These are phyloP conservation scores for Fusarium graminum DNA, from an alignment of 2,329 filamentous ascomycete genomes.

Conservation along the genomic window DNA sequence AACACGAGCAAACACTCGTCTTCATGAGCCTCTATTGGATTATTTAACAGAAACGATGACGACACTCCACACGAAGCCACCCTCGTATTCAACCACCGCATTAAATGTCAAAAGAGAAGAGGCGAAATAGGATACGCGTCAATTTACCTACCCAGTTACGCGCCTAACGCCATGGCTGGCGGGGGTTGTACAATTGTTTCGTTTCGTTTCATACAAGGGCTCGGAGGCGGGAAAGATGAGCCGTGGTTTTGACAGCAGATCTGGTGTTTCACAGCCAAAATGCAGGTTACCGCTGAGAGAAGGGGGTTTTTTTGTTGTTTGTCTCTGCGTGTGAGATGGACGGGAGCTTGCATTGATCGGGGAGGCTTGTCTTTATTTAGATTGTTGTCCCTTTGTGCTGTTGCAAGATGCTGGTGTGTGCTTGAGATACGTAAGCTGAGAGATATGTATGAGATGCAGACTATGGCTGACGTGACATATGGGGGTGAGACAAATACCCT, in stretches of 20 bases:
- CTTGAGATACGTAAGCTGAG: background rate
- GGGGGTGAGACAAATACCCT: constrained; percentile 13
- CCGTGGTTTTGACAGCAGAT: constrained; percentile 41
- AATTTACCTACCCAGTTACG: background rate
- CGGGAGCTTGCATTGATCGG: constrained; percentile 27
- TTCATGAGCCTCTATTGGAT: background rate
- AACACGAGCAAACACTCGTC: constrained; percentile 7
- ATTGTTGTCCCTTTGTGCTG: background rate
- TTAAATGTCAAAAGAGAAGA: background rate
- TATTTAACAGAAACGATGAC: constrained; percentile 1
- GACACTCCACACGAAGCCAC: background rate
- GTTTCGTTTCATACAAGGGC: constrained; percentile 25
- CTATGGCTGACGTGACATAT: constrained; percentile 10
- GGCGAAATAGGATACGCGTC: background rate
- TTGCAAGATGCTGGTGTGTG: background rate
- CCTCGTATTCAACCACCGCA: background rate
- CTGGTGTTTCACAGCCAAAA: constrained; percentile 24
- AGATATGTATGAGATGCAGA: background rate
- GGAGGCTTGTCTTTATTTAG: constrained; percentile 6
- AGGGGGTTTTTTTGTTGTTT: constrained; percentile 7
- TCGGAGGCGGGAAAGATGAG: constrained; percentile 27
- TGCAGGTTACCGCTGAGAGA: constrained; percentile 24
- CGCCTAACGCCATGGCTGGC: constrained; percentile 10
- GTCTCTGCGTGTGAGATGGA: constrained; percentile 5
- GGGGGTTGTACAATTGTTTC: background rate